A percentile compares a stretch with the other conserved stretches of the same genome.
These are phyloP conservation scores for Aspergillus carbonarius DNA, from an alignment of 2,329 filamentous ascomycete species.

Conservation along the genomic window DNA sequence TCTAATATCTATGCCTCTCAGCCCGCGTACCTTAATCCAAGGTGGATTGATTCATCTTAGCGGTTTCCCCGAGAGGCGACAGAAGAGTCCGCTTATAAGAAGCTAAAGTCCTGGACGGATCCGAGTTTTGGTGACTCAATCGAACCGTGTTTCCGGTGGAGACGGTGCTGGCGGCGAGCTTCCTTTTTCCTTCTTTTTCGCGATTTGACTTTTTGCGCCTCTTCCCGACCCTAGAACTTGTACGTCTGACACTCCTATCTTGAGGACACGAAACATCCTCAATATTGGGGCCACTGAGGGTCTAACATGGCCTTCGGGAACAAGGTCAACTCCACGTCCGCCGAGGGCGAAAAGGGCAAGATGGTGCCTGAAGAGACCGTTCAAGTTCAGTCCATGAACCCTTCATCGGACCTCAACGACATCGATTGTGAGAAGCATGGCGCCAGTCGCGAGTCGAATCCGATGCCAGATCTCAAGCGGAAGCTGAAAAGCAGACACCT, in stretches of 20 bases:
- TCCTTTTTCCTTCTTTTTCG: slow-evolving; percentile 10
- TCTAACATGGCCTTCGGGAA: slow-evolving; percentile 27
- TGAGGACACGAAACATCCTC: not conserved
- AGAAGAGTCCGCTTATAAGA: not conserved
- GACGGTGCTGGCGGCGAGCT: slow-evolving; percentile 10
- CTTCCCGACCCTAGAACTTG: slow-evolving; percentile 3
- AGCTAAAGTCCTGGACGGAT: not conserved
- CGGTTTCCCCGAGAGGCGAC: slow-evolving; percentile 1
- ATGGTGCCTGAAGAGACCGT: slow-evolving; percentile 25
- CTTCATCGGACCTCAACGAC: slow-evolving; percentile 23
- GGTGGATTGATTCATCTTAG: slow-evolving; percentile 1
- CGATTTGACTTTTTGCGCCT: slow-evolving; percentile 4
- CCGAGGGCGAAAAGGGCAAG: slow-evolving; percentile 24
- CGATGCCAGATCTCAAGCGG: slow-evolving; percentile 64
- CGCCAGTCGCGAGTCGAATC: slow-evolving; percentile 54
- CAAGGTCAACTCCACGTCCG: slow-evolving; percentile 16
- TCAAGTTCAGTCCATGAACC: slow-evolving; percentile 19
- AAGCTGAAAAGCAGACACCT: slow-evolving; percentile 83
- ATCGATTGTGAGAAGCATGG: slow-evolving; percentile 41
- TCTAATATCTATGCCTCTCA: not conserved
- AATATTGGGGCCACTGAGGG: slow-evolving; percentile 8
- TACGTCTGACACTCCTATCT: not conserved
- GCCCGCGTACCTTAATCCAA: not conserved
- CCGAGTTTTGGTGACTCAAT: slow-evolving; percentile 6
- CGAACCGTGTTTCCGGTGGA: slow-evolving; percentile 13